phyloP scores from a whole-genome alignment of 1,284 basidiomycete species.

The Schizopora paradoxa region DNA sequence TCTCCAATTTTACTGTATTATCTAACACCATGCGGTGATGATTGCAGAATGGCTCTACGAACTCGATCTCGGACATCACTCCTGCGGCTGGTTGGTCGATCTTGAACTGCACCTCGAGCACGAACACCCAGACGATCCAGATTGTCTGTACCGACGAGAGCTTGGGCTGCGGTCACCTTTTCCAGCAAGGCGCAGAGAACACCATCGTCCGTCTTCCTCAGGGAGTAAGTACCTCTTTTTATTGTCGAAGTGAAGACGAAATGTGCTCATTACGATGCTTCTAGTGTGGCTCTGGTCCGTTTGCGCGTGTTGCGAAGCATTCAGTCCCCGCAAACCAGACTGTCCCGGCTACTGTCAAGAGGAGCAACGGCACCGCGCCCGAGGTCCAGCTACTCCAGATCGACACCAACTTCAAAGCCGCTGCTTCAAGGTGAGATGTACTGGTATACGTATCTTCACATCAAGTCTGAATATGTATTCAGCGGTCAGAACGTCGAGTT shows the following conservation, averaged over 20 bases:
- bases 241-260: neutral
- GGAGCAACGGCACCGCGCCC: constrained; percentile 31
- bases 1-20: constrained; percentile 1
- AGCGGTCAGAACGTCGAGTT: neutral
- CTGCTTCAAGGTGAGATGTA: constrained; percentile 4
- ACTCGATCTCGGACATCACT: constrained; percentile 49
- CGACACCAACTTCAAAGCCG: constrained; percentile 36
- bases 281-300: constrained; percentile 46
- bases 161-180: constrained; percentile 40
- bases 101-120: constrained; percentile 36
- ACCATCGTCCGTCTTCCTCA: constrained; percentile 50
- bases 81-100: constrained; percentile 49
- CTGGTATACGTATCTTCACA: neutral
- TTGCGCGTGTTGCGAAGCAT: constrained; percentile 43
- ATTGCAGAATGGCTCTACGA: constrained; percentile 38
- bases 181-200: constrained; percentile 38
- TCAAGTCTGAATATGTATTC: too few species aligned
- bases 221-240: constrained; percentile 30
- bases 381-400: constrained; percentile 39
- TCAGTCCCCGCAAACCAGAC: constrained; percentile 38
- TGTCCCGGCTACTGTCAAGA: constrained; percentile 32
- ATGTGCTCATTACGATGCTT: neutral
- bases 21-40: neutral
- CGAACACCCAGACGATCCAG: constrained; percentile 40
- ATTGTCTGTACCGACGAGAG: constrained; percentile 38